Percentiles rank a stretch among this genome's conserved stretches.
Conservation (phyloP, 495 filamentous ascomycete species). For the Neurospora africana region DNA sequence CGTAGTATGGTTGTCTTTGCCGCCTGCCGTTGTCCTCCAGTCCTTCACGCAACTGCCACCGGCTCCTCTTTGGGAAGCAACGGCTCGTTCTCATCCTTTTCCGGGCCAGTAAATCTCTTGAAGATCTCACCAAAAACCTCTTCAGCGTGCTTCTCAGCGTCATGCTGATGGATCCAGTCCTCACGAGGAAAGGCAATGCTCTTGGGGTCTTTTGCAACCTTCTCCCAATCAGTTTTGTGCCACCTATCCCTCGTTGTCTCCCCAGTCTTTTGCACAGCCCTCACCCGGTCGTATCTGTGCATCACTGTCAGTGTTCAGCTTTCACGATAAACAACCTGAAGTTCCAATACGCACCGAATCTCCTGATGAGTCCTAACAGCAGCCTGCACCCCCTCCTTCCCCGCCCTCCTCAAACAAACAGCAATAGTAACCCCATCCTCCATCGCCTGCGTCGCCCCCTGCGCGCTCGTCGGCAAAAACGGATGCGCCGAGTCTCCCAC, state of each 20-base stretch:
- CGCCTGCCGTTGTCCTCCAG: not conserved
- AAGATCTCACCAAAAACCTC: constrained; percentile 39
- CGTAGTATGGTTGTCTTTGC: not conserved
- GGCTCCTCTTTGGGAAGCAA: not conserved
- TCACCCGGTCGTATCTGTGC: constrained; percentile 33
- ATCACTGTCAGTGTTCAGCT: constrained; percentile 3
- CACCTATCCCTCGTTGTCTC: constrained; percentile 44
- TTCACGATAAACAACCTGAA: not conserved
- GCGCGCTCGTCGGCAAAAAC: constrained; percentile 51
- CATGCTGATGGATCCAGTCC: constrained; percentile 44
- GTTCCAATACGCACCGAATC: constrained; percentile 14
- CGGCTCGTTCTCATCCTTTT: not conserved
- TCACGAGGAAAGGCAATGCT: constrained; percentile 44
- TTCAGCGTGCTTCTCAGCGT: constrained; percentile 45
- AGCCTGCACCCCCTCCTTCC: constrained; percentile 37
- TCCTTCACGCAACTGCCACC: not conserved
- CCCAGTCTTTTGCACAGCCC: constrained; percentile 41
- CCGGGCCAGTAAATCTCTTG: not conserved
- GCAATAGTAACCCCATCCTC: constrained; percentile 54
- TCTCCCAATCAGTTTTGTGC: constrained; percentile 47
- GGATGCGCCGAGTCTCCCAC: constrained; percentile 56
- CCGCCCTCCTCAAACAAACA: constrained; percentile 44
- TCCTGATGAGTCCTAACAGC: constrained; percentile 35
- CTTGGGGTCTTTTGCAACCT: constrained; percentile 38
- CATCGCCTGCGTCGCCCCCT: constrained; percentile 56